Evolutionary conservation across 148 eudicot genomes (phyloP).

Genomic region (Pouteria glomerata): DNA sequence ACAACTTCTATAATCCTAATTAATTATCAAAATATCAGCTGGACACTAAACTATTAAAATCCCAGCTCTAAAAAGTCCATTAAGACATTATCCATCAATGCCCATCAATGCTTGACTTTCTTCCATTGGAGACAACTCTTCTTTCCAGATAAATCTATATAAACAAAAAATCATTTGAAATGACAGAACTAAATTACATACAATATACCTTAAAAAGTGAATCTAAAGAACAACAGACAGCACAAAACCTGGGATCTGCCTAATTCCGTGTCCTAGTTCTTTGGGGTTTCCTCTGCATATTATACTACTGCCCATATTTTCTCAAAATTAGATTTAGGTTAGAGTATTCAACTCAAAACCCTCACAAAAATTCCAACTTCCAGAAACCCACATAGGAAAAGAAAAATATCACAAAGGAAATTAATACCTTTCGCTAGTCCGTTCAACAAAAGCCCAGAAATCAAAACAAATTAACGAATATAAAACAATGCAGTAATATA

Average conservation of each 20-base stretch:
- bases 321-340: background rate
- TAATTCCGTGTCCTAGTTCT: background rate
- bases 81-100: background rate
- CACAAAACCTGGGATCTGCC: background rate
- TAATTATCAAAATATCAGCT: background rate
- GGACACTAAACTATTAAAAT: background rate
- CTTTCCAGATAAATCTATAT: background rate
- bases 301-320: background rate
- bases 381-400: background rate
- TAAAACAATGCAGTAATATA: background rate
- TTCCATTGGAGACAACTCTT: background rate
- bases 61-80: background rate
- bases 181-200: background rate
- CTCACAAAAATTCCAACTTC: background rate
- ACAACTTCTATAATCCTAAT: background rate
- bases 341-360: background rate
- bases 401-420: background rate
- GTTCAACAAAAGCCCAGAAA: constrained; percentile 9
- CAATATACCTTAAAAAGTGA: background rate
- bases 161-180: background rate
- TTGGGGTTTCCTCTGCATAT: background rate
- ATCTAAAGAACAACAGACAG: background rate
- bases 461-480: background rate
- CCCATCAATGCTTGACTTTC: background rate
- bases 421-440: background rate